Base-by-base conservation (phyloP, 257 asterid species). In the Avicennia marina region DNA sequence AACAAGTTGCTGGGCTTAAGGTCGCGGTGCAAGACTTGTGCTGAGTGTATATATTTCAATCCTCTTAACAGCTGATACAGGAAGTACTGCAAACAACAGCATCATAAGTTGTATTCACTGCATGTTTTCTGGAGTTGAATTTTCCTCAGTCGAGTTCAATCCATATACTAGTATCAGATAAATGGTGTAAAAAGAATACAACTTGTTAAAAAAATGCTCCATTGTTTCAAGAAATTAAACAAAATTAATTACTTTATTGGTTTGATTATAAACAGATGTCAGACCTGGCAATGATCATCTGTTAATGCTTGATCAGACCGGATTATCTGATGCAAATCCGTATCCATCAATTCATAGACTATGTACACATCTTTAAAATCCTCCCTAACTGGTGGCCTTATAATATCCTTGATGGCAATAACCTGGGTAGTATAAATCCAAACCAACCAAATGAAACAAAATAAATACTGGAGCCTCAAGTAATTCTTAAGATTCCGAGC, bases 241-340 rank as follows among this genome's bases (percentile, higher is more conserved):
- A 11, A 25, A 25, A 44, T 20, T 16, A 27, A 9, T 8, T 12
- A 58, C 3, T 6, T 20, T 27, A 24, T 3, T 22, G 40, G n/a
- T 36, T 11, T 4, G 31, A 39, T 11, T 17, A 55, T 4, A 62
- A 36, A 42, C 27, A 56, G 29, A 38, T 16, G 4, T 22, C 49
- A 33, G 21, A 85, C 96, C 94, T 85, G 95, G 57, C 90, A 85
- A 63, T 88, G 96, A 63, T 85, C 96, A 58, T 85, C 84, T 0
- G 81, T 88, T 49, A 88, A 64, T 20, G 73, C 76, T 66, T 85
- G 95, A 66, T 81, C 79, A 13, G 96, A 85, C 31, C 94, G 88
- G 62, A 85, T 88, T n/a, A 88, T 85, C 77, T 88, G 96, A 68
- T 88, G 95, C 75, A 88, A 79, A 62, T 85, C 95, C 0, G 95